phyloP scores from a whole-genome alignment of 2,329 filamentous ascomycete genomes.

The Exophiala aquamarina region DNA sequence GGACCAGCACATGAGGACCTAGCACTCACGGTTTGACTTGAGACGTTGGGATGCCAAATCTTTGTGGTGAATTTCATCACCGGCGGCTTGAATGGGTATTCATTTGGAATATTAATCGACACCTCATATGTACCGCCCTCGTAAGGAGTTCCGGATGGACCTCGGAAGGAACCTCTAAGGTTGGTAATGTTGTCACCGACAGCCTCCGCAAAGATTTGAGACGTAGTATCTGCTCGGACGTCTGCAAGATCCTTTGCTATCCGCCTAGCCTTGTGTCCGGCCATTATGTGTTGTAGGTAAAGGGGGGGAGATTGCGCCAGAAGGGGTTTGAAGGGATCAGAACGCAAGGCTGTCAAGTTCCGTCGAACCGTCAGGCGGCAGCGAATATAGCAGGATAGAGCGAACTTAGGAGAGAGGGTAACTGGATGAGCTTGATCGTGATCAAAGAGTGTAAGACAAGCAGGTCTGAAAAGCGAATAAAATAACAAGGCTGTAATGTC shows the following conservation, averaged over 20 bases:
- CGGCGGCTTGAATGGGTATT: constrained; percentile 92
- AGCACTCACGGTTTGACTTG: constrained; percentile 77
- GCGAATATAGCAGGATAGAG: no score
- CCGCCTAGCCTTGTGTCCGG: constrained; percentile 58
- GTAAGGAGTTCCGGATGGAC: constrained; percentile 90
- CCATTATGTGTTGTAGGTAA: constrained; percentile 38
- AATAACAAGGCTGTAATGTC: neutral
- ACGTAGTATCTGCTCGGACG: constrained; percentile 64
- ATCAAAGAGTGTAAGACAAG: neutral
- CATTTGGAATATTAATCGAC: constrained; percentile 81
- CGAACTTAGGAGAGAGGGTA: no score
- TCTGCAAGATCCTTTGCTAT: constrained; percentile 51
- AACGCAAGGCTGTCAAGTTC: neutral
- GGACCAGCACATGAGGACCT: neutral
- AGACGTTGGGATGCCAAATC: constrained; percentile 97
- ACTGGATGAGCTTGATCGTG: no score
- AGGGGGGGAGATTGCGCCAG: neutral
- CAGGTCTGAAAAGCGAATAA: neutral
- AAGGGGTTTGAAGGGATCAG: neutral
- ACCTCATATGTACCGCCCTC: constrained; percentile 79
- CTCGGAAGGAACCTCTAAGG: constrained; percentile 78
- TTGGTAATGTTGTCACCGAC: constrained; percentile 72
- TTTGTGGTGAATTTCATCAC: constrained; percentile 88
- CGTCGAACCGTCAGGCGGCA: no score
- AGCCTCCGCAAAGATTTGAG: constrained; percentile 70